These are phyloP conservation scores for Gossypium thurberi DNA, from an alignment of 345 rosid species.

Conservation along the genomic window DNA sequence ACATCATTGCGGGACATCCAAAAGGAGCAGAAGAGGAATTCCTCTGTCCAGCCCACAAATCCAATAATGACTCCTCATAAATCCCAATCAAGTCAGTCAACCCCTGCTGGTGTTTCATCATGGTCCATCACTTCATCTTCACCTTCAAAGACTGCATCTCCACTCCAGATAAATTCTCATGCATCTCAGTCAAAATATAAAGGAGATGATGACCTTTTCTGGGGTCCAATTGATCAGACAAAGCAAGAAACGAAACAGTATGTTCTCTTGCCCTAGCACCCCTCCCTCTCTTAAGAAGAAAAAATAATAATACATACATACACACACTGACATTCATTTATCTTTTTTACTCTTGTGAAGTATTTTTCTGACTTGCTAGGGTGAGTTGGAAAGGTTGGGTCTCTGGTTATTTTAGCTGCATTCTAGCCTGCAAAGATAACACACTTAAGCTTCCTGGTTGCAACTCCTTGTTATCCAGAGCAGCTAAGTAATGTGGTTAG, in stretches of 20 bases:
- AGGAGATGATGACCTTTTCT: slow-evolving; percentile 87
- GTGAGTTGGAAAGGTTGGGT: neutral
- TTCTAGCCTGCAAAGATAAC: neutral
- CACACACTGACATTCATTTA: neutral
- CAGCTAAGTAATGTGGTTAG: neutral
- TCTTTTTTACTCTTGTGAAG: neutral
- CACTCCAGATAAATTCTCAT: slow-evolving; percentile 45
- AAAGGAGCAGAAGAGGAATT: slow-evolving; percentile 73
- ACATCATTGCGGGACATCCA: slow-evolving; percentile 82
- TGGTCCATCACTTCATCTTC: slow-evolving; percentile 57
- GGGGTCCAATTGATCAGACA: slow-evolving; percentile 87
- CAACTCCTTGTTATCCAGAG: neutral
- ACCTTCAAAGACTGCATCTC: slow-evolving; percentile 55
- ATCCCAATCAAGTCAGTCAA: slow-evolving; percentile 42
- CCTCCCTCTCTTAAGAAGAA: neutral
- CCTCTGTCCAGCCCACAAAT: slow-evolving; percentile 39
- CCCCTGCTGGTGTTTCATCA: slow-evolving; percentile 35
- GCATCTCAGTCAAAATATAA: slow-evolving; percentile 50
- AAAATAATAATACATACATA: neutral
- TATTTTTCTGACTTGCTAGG: neutral
- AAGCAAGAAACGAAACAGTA: slow-evolving; percentile 75
- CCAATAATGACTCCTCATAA: slow-evolving; percentile 50
- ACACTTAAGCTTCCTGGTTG: neutral
- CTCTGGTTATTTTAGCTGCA: neutral
- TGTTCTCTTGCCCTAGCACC: slow-evolving; percentile 13